Evolutionary conservation across 495 filamentous ascomycete genomes (phyloP).

Genomic region (Usnea hakonensis): DNA sequence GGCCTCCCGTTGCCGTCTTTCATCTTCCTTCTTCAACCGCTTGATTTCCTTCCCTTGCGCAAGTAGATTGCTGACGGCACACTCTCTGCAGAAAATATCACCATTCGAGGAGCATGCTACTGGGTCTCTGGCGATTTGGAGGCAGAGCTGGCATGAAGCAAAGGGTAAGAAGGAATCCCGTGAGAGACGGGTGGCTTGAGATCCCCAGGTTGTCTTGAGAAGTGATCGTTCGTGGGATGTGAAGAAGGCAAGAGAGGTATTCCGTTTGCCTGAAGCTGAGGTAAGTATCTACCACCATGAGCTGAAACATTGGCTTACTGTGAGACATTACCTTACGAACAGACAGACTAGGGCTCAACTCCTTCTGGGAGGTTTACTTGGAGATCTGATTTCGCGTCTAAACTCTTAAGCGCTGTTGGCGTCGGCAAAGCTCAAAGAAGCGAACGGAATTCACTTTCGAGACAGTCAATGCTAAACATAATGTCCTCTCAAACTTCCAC

Average conservation of each 20-base stretch:
- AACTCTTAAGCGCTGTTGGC: too few species aligned
- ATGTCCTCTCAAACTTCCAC: background rate
- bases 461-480: slow-evolving; percentile 9
- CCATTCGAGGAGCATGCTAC: slow-evolving; percentile 68
- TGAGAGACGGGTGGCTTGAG: slow-evolving; percentile 73
- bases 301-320: slow-evolving; percentile 4
- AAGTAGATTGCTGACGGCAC: slow-evolving; percentile 82
- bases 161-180: slow-evolving; percentile 93
- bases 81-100: slow-evolving; percentile 96
- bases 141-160: slow-evolving; percentile 80
- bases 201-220: slow-evolving; percentile 72
- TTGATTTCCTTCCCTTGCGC: slow-evolving; percentile 92
- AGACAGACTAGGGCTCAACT: background rate
- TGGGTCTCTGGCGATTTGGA: slow-evolving; percentile 73
- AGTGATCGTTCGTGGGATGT: slow-evolving; percentile 83
- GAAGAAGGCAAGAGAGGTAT: slow-evolving; percentile 94
- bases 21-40: slow-evolving; percentile 60
- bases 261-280: slow-evolving; percentile 61
- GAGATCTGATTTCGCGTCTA: background rate
- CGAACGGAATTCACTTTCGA: background rate
- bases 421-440: background rate
- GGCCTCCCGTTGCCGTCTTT: slow-evolving; percentile 47
- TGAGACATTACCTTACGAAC: slow-evolving; percentile 9
- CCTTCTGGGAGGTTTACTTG: background rate
- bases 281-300: background rate